Percentiles rank a stretch among this genome's conserved stretches.
These are phyloP conservation scores for Xylariaceae sp. DNA, from an alignment of 2,329 filamentous ascomycete species.

Conservation along the genomic window DNA sequence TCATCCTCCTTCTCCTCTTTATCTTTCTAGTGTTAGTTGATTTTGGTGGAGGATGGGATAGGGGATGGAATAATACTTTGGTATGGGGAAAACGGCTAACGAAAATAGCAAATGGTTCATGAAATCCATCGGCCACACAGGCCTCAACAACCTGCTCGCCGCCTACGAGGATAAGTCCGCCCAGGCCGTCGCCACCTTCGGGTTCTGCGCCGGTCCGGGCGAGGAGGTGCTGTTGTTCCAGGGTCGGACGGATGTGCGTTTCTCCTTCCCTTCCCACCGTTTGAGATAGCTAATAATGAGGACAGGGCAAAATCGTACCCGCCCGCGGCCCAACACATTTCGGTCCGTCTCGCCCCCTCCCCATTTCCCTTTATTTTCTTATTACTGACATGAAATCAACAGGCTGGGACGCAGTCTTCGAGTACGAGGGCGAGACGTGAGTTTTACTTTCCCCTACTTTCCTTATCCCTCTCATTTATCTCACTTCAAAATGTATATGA, in stretches of 20 bases:
- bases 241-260: slow-evolving; percentile 70
- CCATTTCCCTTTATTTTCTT: neutral
- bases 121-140: slow-evolving; percentile 70
- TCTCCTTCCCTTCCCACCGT: no score
- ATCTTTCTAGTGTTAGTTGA: no score
- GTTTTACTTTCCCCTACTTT: slow-evolving; percentile 23
- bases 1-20: no score
- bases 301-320: slow-evolving; percentile 74
- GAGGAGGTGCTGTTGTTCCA: slow-evolving; percentile 84
- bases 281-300: no score
- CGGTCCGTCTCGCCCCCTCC: slow-evolving; percentile 51
- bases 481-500: no score
- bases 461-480: no score
- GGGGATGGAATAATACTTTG: no score
- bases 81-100: no score
- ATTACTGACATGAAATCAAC: neutral
- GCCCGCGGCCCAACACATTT: slow-evolving; percentile 76
- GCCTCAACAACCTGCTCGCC: slow-evolving; percentile 83
- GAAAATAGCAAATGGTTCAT: slow-evolving; percentile 84
- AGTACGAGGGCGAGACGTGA: slow-evolving; percentile 81
- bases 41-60: no score
- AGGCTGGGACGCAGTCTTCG: slow-evolving; percentile 97
- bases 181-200: slow-evolving; percentile 94
- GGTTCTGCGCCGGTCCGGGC: slow-evolving; percentile 79
- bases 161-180: slow-evolving; percentile 88